These are phyloP conservation scores for Nemania sp. DNA, from an alignment of 2,329 filamentous ascomycete genomes.

Conservation along the genomic window DNA sequence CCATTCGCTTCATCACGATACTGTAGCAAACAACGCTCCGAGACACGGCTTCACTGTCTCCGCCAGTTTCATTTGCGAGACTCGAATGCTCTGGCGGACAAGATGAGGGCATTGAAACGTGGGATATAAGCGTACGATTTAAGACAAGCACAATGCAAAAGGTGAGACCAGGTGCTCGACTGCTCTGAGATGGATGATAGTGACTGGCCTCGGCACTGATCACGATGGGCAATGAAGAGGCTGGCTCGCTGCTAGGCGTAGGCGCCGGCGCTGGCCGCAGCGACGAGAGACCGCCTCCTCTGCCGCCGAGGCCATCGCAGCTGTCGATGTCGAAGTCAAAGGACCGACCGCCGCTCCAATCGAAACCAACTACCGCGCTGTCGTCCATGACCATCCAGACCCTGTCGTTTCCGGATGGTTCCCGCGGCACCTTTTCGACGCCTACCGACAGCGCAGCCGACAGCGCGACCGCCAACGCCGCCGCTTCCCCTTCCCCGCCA, in stretches of 20 bases:
- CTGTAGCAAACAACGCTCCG: no score
- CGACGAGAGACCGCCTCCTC: slow-evolving; percentile 56
- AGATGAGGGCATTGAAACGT: not conserved
- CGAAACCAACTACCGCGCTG: slow-evolving; percentile 80
- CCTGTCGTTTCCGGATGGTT: slow-evolving; percentile 71
- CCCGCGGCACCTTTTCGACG: slow-evolving; percentile 63
- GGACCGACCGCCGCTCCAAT: slow-evolving; percentile 49
- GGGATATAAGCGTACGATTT: slow-evolving; percentile 5
- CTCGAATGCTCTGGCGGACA: no score
- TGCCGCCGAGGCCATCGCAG: slow-evolving; percentile 54
- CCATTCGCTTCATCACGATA: no score
- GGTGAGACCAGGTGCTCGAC: slow-evolving; percentile 6
- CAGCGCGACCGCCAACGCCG: slow-evolving; percentile 34
- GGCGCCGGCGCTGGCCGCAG: slow-evolving; percentile 30
- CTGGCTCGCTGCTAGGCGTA: slow-evolving; percentile 33
- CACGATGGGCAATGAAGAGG: slow-evolving; percentile 41
- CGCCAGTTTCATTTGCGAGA: no score
- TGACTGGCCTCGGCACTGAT: slow-evolving; percentile 13
- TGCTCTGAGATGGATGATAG: slow-evolving; percentile 29
- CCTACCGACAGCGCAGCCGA: slow-evolving; percentile 45
- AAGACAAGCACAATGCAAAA: slow-evolving; percentile 10
- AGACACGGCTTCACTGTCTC: not conserved
- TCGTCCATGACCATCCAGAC: slow-evolving; percentile 81
- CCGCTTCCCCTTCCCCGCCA: slow-evolving; percentile 44
- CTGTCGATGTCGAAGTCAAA: slow-evolving; percentile 18